Percentiles rank a stretch among this genome's conserved stretches.
phyloP scores from a whole-genome alignment of 331 rosid species.

The Dryas integrifolia region DNA sequence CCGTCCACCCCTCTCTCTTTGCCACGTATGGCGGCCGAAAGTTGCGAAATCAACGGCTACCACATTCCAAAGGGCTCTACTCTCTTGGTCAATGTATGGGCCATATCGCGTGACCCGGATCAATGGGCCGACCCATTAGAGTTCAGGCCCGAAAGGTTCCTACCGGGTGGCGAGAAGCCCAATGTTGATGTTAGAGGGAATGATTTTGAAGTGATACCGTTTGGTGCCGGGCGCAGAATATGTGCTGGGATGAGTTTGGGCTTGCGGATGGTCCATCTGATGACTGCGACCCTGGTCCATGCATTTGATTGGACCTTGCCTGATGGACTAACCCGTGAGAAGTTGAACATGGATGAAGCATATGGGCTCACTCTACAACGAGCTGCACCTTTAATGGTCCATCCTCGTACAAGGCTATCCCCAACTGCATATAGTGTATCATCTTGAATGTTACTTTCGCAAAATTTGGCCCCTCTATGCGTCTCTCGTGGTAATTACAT shows the following conservation, averaged over 20 bases:
- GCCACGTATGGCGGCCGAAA: constrained; percentile 59
- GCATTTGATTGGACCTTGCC: constrained; percentile 54
- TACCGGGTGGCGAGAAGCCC: constrained; percentile 57
- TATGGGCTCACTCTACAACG: constrained; percentile 67
- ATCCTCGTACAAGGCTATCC: constrained; percentile 49
- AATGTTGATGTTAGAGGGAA: constrained; percentile 58
- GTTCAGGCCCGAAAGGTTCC: constrained; percentile 62
- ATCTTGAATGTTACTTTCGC: not conserved
- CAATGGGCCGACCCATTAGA: constrained; percentile 56
- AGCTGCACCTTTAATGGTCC: constrained; percentile 44
- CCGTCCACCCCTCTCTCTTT: constrained; percentile 87
- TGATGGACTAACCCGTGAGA: constrained; percentile 33
- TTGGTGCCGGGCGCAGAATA: constrained; percentile 84
- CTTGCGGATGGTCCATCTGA: constrained; percentile 54
- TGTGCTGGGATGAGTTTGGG: constrained; percentile 71
- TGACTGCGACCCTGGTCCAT: constrained; percentile 59
- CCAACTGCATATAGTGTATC: constrained; percentile 24
- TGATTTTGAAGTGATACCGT: constrained; percentile 73
- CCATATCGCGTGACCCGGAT: constrained; percentile 69
- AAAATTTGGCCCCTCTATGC: not conserved
- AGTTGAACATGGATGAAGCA: constrained; percentile 69
- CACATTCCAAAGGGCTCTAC: constrained; percentile 73
- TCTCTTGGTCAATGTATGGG: constrained; percentile 67
- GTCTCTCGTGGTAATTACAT: no score
- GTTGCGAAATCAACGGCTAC: constrained; percentile 56